Percentiles rank a stretch among this genome's conserved stretches.
Evolutionary conservation across 768 basidiomycete species (phyloP).

Genomic region (Auricularia sp.): DNA sequence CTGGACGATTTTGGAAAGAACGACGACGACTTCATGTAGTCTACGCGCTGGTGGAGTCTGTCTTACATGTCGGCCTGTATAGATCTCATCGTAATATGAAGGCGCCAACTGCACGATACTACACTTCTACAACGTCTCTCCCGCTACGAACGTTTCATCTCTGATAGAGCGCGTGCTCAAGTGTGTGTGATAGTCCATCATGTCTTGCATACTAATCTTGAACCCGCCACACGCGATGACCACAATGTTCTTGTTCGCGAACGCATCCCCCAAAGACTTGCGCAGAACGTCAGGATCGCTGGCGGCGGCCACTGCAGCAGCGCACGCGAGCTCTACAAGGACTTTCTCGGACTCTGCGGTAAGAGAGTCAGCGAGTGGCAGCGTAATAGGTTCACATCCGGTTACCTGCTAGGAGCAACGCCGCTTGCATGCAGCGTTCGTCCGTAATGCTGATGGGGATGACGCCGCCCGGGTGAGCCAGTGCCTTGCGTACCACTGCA

Average conservation of each 20-base stretch:
- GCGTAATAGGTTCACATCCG: not conserved
- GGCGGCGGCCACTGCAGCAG: slow-evolving; percentile 57
- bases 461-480: slow-evolving; percentile 48
- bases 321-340: slow-evolving; percentile 65
- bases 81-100: too few species aligned
- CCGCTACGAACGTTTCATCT: too few species aligned
- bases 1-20: slow-evolving; percentile 78
- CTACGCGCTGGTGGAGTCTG: not conserved
- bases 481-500: slow-evolving; percentile 52
- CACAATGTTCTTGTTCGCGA: slow-evolving; percentile 28
- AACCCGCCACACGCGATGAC: slow-evolving; percentile 67
- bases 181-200: slow-evolving; percentile 31
- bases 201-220: slow-evolving; percentile 52
- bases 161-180: too few species aligned
- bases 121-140: too few species aligned
- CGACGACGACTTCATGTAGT: slow-evolving; percentile 86
- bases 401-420: slow-evolving; percentile 49
- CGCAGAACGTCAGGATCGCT: slow-evolving; percentile 42
- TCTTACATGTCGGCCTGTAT: too few species aligned
- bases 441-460: slow-evolving; percentile 56
- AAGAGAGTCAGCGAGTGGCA: not conserved
- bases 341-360: slow-evolving; percentile 61
- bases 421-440: slow-evolving; percentile 56
- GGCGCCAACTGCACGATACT: too few species aligned
- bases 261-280: slow-evolving; percentile 7